Base-by-base conservation (phyloP, 306 rosid genomes). In the Acacia acuminata region DNA sequence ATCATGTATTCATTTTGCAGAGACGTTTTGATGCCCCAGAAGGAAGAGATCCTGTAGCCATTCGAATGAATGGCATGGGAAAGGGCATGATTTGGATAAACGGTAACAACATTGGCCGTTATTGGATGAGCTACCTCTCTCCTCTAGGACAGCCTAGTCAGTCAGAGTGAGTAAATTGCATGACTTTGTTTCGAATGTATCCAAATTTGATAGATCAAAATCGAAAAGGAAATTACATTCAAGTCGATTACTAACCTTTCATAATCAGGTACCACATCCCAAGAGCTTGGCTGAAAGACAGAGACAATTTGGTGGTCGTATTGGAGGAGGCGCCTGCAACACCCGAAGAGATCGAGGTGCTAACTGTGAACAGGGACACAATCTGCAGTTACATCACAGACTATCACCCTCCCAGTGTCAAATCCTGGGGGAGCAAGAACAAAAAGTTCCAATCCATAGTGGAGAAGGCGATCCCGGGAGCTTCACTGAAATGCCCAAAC, bases 21-120 rank as follows among this genome's bases (percentile, higher is more conserved):
- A 79, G 94, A 81, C 76, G 50, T 15, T 96, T 96, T 80, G 80
- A 60, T 32, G 86, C 94, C 32, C 99, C 98, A 1, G 92, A 85
- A 79, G 99, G 98, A 63, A 81, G 0, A 7, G 86, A 81, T 17
- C 98, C 99, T 2, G 87, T 94, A 67, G 97, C 94, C 38, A 82
- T 96, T 42, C 78, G 81, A 44, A 91, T 92, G 99, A 63, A 14
- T 13, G 90, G 89, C 30, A 96, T 91, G 99, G 94, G 93, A 2
- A 96, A 94, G 84, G 99, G 99, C 83, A 86, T 91, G 91, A 3
- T 96, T 73, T 96, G 94, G 97, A 79, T 96, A 7, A 96, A 96
- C 50, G 99, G 94, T 22, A 25, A 77, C 43, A 85, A 84, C 89
- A 82, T 96, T 53, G 98, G 98, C 55, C 97, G 97, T 16, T 76